Conservation (phyloP, 1,284 basidiomycete species). For the Dichomitus squalens region DNA sequence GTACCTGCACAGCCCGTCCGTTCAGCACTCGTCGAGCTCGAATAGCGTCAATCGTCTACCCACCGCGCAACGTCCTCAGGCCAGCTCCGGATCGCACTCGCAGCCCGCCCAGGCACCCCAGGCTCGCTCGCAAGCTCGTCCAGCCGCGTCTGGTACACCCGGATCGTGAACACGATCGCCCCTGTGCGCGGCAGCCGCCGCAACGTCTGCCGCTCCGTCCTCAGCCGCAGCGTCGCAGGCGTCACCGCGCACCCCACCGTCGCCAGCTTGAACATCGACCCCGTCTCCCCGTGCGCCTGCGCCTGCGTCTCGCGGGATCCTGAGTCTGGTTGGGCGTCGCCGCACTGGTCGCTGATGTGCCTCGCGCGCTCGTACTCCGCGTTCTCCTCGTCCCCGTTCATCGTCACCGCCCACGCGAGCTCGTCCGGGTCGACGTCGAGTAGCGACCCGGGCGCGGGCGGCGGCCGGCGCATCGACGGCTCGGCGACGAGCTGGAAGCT, state of each 20-base stretch:
- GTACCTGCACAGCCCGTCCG: constrained; percentile 43
- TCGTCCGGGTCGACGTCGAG: constrained; percentile 59
- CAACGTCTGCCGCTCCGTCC: constrained; percentile 76
- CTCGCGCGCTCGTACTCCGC: constrained; percentile 28
- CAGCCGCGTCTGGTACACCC: constrained; percentile 70
- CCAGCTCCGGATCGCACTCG: constrained; percentile 71
- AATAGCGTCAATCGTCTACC: constrained; percentile 8
- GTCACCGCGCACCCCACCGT: constrained; percentile 21
- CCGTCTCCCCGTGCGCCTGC: neutral
- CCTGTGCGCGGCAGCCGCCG: constrained; percentile 68
- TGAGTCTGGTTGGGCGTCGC: too few relatives aligned
- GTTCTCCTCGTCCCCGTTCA: constrained; percentile 65
- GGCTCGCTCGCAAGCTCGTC: constrained; percentile 59
- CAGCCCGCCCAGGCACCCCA: constrained; percentile 69
- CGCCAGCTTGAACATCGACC: constrained; percentile 5
- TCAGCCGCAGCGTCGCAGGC: constrained; percentile 55
- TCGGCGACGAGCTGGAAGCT: constrained; percentile 56
- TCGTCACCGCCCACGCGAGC: constrained; percentile 66
- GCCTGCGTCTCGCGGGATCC: too few relatives aligned
- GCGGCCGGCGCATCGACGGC: constrained; percentile 20
- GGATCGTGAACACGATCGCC: constrained; percentile 77
- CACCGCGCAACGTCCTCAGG: constrained; percentile 59
- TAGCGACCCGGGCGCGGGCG: constrained; percentile 18
- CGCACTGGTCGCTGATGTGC: constrained; percentile 22
- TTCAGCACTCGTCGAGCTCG: neutral